Evolutionary conservation across 73 alveolate species (phyloP), one percentile per base, ranked within the genome.

Genomic region (Paramecium sexaurelia): DNA sequence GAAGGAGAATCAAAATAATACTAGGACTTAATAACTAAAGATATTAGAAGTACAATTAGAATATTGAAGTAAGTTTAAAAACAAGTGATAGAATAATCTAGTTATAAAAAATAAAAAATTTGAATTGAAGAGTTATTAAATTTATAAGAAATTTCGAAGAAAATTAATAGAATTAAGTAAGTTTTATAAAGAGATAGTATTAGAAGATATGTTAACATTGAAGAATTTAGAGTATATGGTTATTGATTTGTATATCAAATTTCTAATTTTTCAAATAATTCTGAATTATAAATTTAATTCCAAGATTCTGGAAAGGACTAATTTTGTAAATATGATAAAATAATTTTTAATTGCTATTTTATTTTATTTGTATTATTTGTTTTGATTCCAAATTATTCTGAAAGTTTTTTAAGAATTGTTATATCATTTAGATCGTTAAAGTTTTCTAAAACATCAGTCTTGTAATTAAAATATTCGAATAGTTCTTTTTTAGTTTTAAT

Each of bases 201-300:
- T 73, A 78, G 41, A 78, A 78, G 29, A 78, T 78, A n/a, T 73
- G 41, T 78, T 45, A 78, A 78, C 90, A 78, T 24, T 41, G 75
- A 45, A 78, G 55, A 78, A 40, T 0, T 17, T 78, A 75, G 41
- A 41, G 0, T 11, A 61, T 61, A 29, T 61, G 26, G 45, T 61
- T 61, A 26, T 61, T 8, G 7, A 17, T 51, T 22, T 3, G 7
- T 4, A 10, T 7, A 61, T 61, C 83, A 61, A 61, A 61, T 61
- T 32, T 61, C 83, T 61, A 61, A 61, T 61, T 61, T 61, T 61
- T 61, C 83, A 61, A 61, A 61, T 29, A 61, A 26, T 29, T 61
- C 83, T 24, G 8, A 17, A 7, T 51, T 51, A 51, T 51, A 51
- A 5, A 61, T 61, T 61, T 61, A 27, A 29, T 61, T 29, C 83